These are phyloP conservation scores for Zarea fungicola DNA, from an alignment of 2,329 filamentous ascomycete genomes.

Conservation along the genomic window DNA sequence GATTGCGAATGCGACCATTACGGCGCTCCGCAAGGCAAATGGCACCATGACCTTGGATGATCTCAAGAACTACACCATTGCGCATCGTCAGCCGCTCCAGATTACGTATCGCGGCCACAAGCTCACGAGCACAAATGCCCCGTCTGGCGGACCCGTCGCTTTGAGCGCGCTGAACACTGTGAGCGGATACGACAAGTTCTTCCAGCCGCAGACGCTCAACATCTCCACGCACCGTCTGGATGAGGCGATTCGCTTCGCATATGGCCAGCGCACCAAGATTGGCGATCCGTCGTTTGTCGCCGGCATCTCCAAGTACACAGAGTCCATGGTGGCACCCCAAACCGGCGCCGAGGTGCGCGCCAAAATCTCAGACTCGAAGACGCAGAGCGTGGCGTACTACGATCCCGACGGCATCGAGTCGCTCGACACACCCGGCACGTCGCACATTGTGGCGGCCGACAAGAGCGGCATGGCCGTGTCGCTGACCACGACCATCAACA, in stretches of 20 bases:
- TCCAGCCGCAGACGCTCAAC: constrained; percentile 44
- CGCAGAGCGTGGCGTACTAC: constrained; percentile 37
- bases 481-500: constrained; percentile 75
- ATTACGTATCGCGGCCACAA: constrained; percentile 67
- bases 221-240: constrained; percentile 74
- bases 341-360: constrained; percentile 48
- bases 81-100: constrained; percentile 53
- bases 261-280: constrained; percentile 66
- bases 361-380: constrained; percentile 38
- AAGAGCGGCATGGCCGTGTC: constrained; percentile 66
- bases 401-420: constrained; percentile 42
- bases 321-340: constrained; percentile 58
- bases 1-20: constrained; percentile 65
- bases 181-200: constrained; percentile 63
- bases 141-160: constrained; percentile 67
- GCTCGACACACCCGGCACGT: constrained; percentile 60
- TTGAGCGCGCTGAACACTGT: constrained; percentile 70
- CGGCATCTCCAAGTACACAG: constrained; percentile 55
- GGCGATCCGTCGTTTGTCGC: constrained; percentile 71
- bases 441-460: constrained; percentile 64
- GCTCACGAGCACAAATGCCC: constrained; percentile 62
- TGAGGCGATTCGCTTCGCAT: constrained; percentile 78
- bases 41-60: constrained; percentile 76
- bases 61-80: constrained; percentile 65
- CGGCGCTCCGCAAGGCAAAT: constrained; percentile 54